Conservation (phyloP, 169 alveolate species). For the Cryptosporidium felis region DNA sequence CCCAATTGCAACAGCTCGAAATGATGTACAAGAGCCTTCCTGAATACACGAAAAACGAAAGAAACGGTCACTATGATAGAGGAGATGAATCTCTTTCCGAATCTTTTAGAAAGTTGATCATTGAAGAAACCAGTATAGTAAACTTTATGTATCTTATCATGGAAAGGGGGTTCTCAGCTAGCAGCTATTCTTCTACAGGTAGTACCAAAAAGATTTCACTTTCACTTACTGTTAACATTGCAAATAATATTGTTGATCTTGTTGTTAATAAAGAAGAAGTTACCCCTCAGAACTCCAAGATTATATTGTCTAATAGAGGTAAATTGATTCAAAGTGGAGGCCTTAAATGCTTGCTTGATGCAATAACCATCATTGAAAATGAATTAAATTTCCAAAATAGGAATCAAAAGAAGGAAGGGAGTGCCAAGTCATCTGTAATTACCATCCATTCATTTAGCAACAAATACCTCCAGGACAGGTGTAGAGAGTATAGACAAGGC, state of each 20-base stretch:
- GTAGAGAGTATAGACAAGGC: conserved; percentile 59
- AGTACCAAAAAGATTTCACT: background rate
- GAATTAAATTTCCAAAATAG: background rate
- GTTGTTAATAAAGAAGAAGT: background rate
- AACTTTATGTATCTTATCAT: conserved; percentile 9
- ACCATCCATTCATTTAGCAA: background rate
- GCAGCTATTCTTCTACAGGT: background rate
- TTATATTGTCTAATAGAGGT: conserved; percentile 23
- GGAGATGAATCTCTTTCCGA: conserved; percentile 51
- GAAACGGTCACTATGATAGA: conserved; percentile 45
- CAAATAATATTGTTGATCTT: conserved; percentile 50
- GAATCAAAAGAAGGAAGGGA: background rate
- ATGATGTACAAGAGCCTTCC: conserved; percentile 34
- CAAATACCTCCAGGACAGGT: conserved; percentile 38
- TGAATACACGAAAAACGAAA: conserved; percentile 5
- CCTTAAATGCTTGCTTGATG: conserved; percentile 43
- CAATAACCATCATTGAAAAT: conserved; percentile 35
- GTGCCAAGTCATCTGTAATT: background rate
- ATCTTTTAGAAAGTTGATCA: conserved; percentile 11
- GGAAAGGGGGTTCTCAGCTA: background rate
- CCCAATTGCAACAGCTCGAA: conserved; percentile 48
- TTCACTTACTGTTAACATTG: conserved; percentile 20
- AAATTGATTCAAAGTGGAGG: conserved; percentile 51
- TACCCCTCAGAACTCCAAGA: background rate
- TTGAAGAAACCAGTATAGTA: conserved; percentile 4